Conservation (phyloP, 352 stramenopile genomes). For the Phytophthora uliginosa region DNA sequence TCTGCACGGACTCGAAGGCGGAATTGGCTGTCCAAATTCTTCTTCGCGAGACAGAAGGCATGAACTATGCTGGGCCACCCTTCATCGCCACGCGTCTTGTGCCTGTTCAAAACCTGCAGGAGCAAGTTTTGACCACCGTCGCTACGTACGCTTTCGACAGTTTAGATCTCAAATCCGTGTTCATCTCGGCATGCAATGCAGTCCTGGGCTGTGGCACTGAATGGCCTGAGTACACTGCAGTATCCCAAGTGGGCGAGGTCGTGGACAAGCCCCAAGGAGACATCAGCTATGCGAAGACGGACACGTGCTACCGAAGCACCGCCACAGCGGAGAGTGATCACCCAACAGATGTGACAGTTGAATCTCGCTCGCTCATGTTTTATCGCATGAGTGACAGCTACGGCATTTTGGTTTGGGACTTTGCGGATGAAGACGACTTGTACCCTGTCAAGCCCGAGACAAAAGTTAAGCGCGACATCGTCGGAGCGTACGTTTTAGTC, state of each 20-base stretch:
- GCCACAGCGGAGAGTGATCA: conserved; percentile 3
- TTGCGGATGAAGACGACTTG: conserved; percentile 45
- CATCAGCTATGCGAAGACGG: conserved; percentile 56
- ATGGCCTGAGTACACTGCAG: conserved; percentile 54
- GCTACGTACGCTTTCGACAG: conserved; percentile 62
- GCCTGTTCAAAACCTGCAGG: conserved; percentile 18
- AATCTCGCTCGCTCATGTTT: conserved; percentile 35
- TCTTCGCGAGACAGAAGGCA: conserved; percentile 52
- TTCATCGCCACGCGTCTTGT: conserved; percentile 51
- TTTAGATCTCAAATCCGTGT: conserved; percentile 53
- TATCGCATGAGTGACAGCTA: conserved; percentile 37
- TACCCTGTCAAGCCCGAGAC: conserved; percentile 31
- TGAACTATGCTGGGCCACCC: conserved; percentile 40
- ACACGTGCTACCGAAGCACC: conserved; percentile 42
- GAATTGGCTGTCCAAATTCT: conserved; percentile 65
- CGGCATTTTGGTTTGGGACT: conserved; percentile 45
- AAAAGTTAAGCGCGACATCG: conserved; percentile 43
- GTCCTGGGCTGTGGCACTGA: conserved; percentile 53
- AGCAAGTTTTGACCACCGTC: conserved; percentile 59
- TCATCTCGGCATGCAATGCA: conserved; percentile 50
- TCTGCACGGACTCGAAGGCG: conserved; percentile 58
- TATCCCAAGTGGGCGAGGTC: conserved; percentile 39
- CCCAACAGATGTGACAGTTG: conserved; percentile 25
- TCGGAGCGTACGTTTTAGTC: conserved; percentile 40
- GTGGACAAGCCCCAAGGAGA: conserved; percentile 50